phyloP scores from a whole-genome alignment of 345 rosid species.

The Salix arbutifolia region DNA sequence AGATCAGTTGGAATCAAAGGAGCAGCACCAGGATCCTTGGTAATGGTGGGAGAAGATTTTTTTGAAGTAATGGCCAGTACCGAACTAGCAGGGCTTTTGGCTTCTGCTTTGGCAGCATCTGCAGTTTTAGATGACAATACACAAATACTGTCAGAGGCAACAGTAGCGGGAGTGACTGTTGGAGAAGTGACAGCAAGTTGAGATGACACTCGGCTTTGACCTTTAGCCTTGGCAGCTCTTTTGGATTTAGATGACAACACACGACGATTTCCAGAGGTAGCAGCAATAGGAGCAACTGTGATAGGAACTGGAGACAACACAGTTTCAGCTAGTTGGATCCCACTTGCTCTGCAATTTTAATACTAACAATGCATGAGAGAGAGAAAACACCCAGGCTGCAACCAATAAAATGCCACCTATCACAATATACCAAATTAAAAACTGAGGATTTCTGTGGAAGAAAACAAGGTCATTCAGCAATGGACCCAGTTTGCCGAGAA shows the following conservation, averaged over 20 bases:
- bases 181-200: slow-evolving; percentile 27
- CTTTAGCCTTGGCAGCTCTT: slow-evolving; percentile 20
- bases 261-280: slow-evolving; percentile 21
- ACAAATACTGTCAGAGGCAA: slow-evolving; percentile 21
- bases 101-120: slow-evolving; percentile 19
- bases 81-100: slow-evolving; percentile 15
- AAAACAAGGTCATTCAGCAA: slow-evolving; percentile 3
- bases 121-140: slow-evolving; percentile 23
- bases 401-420: not conserved
- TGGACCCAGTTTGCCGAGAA: not conserved
- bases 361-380: not conserved
- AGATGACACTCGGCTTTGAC: slow-evolving; percentile 16
- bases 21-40: slow-evolving; percentile 10
- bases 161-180: slow-evolving; percentile 4
- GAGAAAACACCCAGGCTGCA: not conserved
- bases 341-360: slow-evolving; percentile 41
- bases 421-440: not conserved
- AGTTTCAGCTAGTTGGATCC: slow-evolving; percentile 42
- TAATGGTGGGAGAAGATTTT: not conserved
- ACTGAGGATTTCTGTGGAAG: not conserved
- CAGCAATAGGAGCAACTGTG: slow-evolving; percentile 8
- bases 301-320: slow-evolving; percentile 25
- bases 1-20: slow-evolving; percentile 7
- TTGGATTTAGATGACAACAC: slow-evolving; percentile 22
- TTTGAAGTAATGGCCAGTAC: slow-evolving; percentile 12